A percentile compares a stretch with the other conserved stretches of the same genome.
phyloP scores from a whole-genome alignment of 1,284 basidiomycete species.

The Puccinia novopanici region DNA sequence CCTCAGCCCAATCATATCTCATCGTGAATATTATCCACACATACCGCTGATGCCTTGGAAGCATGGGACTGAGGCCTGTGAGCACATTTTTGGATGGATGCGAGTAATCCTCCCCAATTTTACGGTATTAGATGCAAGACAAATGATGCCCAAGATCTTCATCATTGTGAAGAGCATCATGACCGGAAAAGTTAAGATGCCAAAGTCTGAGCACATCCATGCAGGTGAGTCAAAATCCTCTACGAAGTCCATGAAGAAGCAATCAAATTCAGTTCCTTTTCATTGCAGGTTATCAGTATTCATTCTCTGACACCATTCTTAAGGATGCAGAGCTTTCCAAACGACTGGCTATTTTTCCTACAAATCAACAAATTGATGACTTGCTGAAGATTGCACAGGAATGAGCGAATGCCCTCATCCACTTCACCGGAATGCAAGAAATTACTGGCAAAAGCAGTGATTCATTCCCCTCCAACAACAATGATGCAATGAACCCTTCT shows the following conservation, averaged over 20 bases:
- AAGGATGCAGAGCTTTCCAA: not conserved
- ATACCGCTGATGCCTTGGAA: not conserved
- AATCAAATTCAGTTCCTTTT: not conserved
- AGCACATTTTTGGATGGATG: conserved; percentile 32
- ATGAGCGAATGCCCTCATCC: not conserved
- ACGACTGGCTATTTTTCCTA: not conserved
- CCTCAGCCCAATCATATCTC: not conserved
- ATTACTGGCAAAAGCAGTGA: not conserved
- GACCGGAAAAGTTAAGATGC: not conserved
- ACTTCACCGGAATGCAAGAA: conserved; percentile 21
- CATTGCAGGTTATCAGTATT: conserved; percentile 8
- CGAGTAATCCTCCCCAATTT: conserved; percentile 10
- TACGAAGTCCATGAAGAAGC: too few species aligned
- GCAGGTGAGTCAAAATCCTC: not conserved
- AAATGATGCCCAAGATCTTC: conserved; percentile 9
- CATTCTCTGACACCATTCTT: not conserved
- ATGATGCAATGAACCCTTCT: not conserved
- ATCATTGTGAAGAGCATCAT: not conserved
- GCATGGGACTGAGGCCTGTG: not conserved
- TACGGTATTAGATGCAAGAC: not conserved
- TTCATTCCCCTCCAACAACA: not conserved
- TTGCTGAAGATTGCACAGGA: not conserved
- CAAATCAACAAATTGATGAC: not conserved
- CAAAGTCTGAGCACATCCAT: conserved; percentile 16
- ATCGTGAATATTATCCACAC: not conserved